Evolutionary conservation across 345 rosid species (phyloP).

Genomic region (Syzygium oleosum): DNA sequence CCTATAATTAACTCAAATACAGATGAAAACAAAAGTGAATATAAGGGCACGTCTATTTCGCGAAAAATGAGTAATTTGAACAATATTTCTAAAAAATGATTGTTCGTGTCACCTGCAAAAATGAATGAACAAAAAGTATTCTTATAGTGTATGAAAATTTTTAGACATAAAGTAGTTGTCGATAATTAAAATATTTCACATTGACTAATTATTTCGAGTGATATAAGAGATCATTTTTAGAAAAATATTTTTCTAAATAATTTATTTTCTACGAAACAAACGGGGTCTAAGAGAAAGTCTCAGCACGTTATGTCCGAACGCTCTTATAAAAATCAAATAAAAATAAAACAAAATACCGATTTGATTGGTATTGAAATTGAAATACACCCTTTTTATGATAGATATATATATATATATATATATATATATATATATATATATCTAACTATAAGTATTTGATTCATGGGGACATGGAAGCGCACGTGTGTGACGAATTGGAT

Average conservation of each 20-base stretch:
- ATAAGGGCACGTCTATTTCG: not conserved
- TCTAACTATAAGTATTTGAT: not conserved
- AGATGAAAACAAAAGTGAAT: not conserved
- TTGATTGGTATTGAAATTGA: not conserved
- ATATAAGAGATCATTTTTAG: not conserved
- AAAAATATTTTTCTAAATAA: not conserved
- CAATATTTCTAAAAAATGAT: not conserved
- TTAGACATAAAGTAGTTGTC: not conserved
- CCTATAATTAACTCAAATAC: not conserved
- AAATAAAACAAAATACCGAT: not conserved
- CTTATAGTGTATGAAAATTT: not conserved
- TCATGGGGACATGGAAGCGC: not conserved
- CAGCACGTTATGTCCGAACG: not conserved
- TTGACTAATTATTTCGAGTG: not conserved
- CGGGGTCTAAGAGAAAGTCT: not conserved
- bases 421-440: not conserved
- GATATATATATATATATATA: too few species aligned
- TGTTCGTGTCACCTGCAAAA: accelerated
- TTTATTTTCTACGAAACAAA: not conserved
- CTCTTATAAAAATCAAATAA: not conserved
- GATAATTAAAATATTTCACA: not conserved
- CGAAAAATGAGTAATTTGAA: too few species aligned
- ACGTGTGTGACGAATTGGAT: not conserved
- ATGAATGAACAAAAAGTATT: not conserved
- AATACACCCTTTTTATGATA: not conserved